Evolutionary conservation across 257 asterid genomes (phyloP).

Genomic region (Solanum pinnatisectum): DNA sequence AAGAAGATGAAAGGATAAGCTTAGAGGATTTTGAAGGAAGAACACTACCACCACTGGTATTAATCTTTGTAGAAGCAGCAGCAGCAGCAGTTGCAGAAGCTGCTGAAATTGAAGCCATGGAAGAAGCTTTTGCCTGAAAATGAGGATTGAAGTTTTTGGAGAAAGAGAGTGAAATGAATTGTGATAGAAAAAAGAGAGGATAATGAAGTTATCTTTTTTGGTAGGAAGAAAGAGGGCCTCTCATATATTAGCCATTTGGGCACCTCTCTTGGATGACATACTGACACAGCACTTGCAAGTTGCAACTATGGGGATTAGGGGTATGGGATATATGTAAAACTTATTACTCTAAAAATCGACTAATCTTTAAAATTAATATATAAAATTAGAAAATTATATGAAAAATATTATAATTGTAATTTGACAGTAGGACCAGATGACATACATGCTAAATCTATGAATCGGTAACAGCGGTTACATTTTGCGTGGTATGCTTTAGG

Average conservation of each 20-base stretch:
- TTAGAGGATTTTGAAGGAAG: constrained; percentile 17
- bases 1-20: constrained; percentile 53
- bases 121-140: constrained; percentile 9
- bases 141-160: not conserved
- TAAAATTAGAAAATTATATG: too few species aligned
- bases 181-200: not conserved
- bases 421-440: not conserved
- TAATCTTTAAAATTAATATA: too few species aligned
- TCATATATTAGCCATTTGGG: not conserved
- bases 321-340: not conserved
- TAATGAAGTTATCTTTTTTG: not conserved
- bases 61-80: not conserved
- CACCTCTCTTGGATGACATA: not conserved
- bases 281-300: not conserved
- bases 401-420: too few species aligned
- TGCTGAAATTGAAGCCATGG: constrained; percentile 18
- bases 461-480: not conserved
- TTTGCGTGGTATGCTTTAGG: not conserved
- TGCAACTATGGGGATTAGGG: not conserved
- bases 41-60: not conserved
- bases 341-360: not conserved
- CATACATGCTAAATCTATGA: not conserved
- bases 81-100: constrained; percentile 7
- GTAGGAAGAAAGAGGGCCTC: not conserved
- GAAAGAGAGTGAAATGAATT: not conserved